Evolutionary conservation across 768 basidiomycete genomes (phyloP), one percentile per base, ranked within the genome.

Genomic region (Amanita exitialis): DNA sequence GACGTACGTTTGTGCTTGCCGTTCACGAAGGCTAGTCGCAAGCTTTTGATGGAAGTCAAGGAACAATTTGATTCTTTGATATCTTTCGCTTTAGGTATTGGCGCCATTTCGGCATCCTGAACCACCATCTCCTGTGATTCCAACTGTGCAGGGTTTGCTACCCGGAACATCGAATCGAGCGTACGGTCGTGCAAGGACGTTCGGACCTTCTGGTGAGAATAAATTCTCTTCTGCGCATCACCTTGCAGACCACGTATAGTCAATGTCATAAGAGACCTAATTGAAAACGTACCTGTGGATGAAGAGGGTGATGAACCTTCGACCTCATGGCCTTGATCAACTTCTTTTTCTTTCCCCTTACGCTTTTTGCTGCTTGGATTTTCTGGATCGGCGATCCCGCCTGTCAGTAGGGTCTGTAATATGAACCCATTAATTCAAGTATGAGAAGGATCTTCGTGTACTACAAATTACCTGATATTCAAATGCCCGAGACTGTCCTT

Each of bases 131-230:
- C 16, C 21, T 42, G 30, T 9, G 39, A 49, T 45, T 41, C 54
- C 18, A 54, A 45, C 43, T 72, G 77, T 5, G 74, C 70, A 3
- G 81, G 77, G 54, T 82, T 79, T 20, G 67, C 59, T 8, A 87
- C 72, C 1, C 85, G 84, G 54, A 97, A 87, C 90, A 97, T 96
- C 0, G 92, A 92, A 61, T 98, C 95, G 13, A 99, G 76, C 0
- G 94, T 98, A 32, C 94, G 80, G 52, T 94, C 89, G 39, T 83
- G 73, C 7, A 83, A 68, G 8, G 92, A 95, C 2, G 90, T 93
- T 51, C 95, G 81, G 47, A 97, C 88, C 76, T 96, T 95, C 64
- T 93, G 82, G 21, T 97, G 86, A 2, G 94, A 83, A 49, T 78
- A 74, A 0, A 73, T 62, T 60, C 83, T 83, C 59, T 75, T 77